Conservation (phyloP, 2,329 filamentous ascomycete species). For the Fusarium guadeloupense region DNA sequence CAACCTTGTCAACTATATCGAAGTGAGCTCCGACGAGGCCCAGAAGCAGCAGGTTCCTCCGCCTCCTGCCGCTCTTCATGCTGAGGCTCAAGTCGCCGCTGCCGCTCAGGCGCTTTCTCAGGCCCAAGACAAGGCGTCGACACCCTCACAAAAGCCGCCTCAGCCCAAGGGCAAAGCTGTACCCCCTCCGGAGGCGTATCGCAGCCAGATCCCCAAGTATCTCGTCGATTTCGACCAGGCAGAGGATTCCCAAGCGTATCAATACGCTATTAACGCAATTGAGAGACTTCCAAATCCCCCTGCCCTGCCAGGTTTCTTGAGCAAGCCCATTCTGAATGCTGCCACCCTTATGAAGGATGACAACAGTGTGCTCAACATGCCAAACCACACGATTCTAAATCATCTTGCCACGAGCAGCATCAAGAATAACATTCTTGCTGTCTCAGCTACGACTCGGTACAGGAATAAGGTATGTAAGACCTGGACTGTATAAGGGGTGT, state of each 20-base stretch:
- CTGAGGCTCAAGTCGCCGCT: constrained; percentile 15
- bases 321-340: constrained; percentile 93
- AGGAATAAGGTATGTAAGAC: constrained; percentile 79
- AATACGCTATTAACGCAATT: constrained; percentile 77
- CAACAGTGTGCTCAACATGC: constrained; percentile 95
- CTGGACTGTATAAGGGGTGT: neutral
- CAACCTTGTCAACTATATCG: constrained; percentile 97
- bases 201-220: constrained; percentile 81
- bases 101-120: constrained; percentile 14
- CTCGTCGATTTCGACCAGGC: constrained; percentile 86
- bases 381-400: constrained; percentile 96
- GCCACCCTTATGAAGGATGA: constrained; percentile 95
- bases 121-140: constrained; percentile 8
- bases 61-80: constrained; percentile 47
- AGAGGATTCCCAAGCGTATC: constrained; percentile 79
- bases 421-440: constrained; percentile 93
- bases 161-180: constrained; percentile 64
- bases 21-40: constrained; percentile 82
- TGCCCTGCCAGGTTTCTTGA: constrained; percentile 86
- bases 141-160: constrained; percentile 23
- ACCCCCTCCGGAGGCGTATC: constrained; percentile 69
- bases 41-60: constrained; percentile 43
- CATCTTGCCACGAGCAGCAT: constrained; percentile 98
- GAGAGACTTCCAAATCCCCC: constrained; percentile 86
- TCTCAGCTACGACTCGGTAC: constrained; percentile 96